Evolutionary conservation across 1,284 basidiomycete genomes (phyloP).

Genomic region (Ceratobasidium sp.): DNA sequence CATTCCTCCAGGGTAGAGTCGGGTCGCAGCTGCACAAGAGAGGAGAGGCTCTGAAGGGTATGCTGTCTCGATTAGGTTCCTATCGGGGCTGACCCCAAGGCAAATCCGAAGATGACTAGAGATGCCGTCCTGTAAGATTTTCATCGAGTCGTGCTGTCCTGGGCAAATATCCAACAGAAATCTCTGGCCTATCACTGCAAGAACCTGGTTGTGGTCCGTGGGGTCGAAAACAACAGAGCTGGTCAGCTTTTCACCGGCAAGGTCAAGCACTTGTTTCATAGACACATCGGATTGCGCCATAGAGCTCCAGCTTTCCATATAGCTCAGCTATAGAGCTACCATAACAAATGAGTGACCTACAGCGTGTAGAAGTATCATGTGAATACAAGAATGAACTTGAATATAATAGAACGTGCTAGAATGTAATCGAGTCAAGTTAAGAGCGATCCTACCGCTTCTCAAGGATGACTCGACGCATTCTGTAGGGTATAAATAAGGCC

Average conservation of each 20-base stretch:
- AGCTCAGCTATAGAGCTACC: no score
- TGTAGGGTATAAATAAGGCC: no score
- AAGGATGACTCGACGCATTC: no score
- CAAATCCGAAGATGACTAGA: not conserved
- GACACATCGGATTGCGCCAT: not conserved
- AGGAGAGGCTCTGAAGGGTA: not conserved
- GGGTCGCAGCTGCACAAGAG: not conserved
- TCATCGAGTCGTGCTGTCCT: not conserved
- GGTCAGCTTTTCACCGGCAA: not conserved
- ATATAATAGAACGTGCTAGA: no score
- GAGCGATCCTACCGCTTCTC: no score
- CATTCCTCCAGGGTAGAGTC: no score
- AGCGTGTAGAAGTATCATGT: no score
- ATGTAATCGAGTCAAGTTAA: no score
- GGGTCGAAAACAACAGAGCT: not conserved
- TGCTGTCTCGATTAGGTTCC: not conserved
- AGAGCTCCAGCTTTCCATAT: not conserved
- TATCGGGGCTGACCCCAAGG: not conserved
- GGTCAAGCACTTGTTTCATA: not conserved
- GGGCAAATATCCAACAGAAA: not conserved
- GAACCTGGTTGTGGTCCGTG: not conserved
- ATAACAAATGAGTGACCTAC: no score
- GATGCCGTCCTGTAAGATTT: not conserved
- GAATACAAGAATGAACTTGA: no score
- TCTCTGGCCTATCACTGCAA: not conserved